Evolutionary conservation across 306 rosid species (phyloP).

Genomic region (Crotalaria pallida): DNA sequence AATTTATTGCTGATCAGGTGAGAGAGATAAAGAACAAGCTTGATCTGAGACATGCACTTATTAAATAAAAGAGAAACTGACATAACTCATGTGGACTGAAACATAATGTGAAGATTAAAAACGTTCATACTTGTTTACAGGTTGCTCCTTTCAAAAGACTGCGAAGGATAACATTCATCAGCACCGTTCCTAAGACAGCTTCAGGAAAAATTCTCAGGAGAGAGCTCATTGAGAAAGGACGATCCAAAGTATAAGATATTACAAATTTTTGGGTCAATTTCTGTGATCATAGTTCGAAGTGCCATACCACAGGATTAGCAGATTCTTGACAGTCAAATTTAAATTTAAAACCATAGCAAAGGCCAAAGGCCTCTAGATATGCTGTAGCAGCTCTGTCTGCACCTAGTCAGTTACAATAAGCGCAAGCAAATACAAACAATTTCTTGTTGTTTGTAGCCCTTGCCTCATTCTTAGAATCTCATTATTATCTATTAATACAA

Average conservation of each 20-base stretch:
- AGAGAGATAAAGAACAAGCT: background rate
- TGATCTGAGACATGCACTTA: background rate
- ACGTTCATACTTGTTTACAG: constrained; percentile 20
- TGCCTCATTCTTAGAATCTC: too few relatives aligned
- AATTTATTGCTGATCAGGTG: constrained; percentile 62
- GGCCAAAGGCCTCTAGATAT: background rate
- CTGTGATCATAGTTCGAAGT: background rate
- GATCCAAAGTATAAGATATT: constrained; percentile 48
- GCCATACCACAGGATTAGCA: background rate
- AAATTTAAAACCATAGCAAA: background rate
- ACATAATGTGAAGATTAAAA: background rate
- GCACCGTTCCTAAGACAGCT: constrained; percentile 57
- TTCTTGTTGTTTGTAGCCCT: background rate
- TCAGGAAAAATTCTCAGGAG: constrained; percentile 78
- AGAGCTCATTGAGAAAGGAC: constrained; percentile 61
- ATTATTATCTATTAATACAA: too few relatives aligned
- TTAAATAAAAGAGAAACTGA: background rate
- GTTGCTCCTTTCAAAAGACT: constrained; percentile 80
- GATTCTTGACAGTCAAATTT: background rate
- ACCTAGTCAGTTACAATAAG: background rate
- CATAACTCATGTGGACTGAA: background rate
- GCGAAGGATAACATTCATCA: constrained; percentile 61
- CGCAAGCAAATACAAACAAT: too few relatives aligned
- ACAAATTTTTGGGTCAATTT: background rate
- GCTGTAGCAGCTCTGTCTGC: background rate